Evolutionary conservation across 306 rosid species (phyloP), one percentile per base, ranked within the genome.

Genomic region (Quercus engelmannii): DNA sequence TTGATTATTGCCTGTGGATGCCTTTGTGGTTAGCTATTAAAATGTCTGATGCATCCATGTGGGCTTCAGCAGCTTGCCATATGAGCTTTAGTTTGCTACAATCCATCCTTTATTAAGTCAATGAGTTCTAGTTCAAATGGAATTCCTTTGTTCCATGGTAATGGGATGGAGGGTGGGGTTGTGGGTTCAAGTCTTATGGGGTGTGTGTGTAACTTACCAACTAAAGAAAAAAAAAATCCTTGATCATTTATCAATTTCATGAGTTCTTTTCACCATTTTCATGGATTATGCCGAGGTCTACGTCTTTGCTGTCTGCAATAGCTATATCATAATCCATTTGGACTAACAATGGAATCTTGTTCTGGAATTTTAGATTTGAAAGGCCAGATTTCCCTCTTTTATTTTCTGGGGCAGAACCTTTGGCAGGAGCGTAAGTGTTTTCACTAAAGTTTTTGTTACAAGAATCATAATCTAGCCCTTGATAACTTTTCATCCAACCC

Each of bases 341-440:
- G 75, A 71, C 80, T 88, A 82, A 91, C 76, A 10, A 28, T 76
- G 58, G 51, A 69, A 63, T 74, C 57, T 76, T 79, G 20, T 69
- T 59, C 83, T 79, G 76, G 81, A 73, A 35, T 89, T 85, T 78
- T 93, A 95, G 99, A 78, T 95, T 95, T 80, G 89, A 88, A 86
- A 93, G 99, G 77, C 88, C 92, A 52, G 99, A 93, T 74, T 91
- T 95, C 56, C 89, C 98, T 61, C 91, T 85, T 80, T 75, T 90
- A 69, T 89, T 95, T 82, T 90, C 98, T 13, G 99, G 99, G 15
- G 97, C 89, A 28, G 84, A 96, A 67, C 89, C 92, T 76, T 82
- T 93, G 81, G 92, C 79, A 61, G 98, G 99, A 86, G 79, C 83
- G 97, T 95, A 91, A 92, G 99, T 94, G 59, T 73, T 38, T 77